Percentiles rank a stretch among this genome's conserved stretches.
These are phyloP conservation scores for Trichoderma hamatum DNA, from an alignment of 2,329 filamentous ascomycete genomes.

Conservation along the genomic window DNA sequence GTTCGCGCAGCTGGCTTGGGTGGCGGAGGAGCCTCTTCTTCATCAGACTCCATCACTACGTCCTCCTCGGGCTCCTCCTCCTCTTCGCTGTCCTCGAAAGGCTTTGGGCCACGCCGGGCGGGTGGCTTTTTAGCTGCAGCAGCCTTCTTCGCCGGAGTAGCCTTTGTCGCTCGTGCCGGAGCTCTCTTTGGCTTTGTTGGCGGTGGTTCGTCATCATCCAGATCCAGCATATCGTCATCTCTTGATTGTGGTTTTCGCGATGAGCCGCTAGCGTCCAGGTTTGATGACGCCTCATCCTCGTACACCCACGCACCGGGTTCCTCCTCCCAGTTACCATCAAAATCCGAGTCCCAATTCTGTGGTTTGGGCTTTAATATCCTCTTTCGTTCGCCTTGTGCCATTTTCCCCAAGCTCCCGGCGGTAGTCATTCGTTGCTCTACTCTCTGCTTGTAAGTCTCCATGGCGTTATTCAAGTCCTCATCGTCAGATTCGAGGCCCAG, in stretches of 20 bases:
- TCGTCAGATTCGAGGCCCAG: constrained; percentile 67
- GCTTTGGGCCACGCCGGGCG: constrained; percentile 45
- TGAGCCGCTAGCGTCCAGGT: constrained; percentile 26
- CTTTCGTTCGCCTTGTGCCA: constrained; percentile 41
- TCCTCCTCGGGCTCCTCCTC: constrained; percentile 54
- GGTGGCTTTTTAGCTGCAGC: constrained; percentile 50
- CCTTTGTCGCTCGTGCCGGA: constrained; percentile 37
- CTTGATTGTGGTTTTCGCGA: constrained; percentile 33
- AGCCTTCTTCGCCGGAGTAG: constrained; percentile 26
- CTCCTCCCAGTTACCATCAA: constrained; percentile 84
- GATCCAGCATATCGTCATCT: constrained; percentile 45
- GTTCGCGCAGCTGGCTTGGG: constrained; percentile 44
- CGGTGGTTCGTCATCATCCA: constrained; percentile 47
- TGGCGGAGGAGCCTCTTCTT: constrained; percentile 44
- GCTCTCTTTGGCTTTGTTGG: constrained; percentile 40
- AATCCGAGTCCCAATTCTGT: constrained; percentile 82
- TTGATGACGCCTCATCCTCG: constrained; percentile 33
- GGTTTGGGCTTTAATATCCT: constrained; percentile 71
- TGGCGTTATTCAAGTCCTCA: constrained; percentile 68
- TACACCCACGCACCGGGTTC: constrained; percentile 63
- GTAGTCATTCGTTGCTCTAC: constrained; percentile 72
- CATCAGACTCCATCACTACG: constrained; percentile 58
- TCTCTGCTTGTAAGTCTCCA: constrained; percentile 71
- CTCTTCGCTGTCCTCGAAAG: constrained; percentile 44
- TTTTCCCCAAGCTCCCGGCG: constrained; percentile 56